Percentiles rank a stretch among this genome's conserved stretches.
Conservation (phyloP, 257 asterid genomes). For the Gentiana straminea region DNA sequence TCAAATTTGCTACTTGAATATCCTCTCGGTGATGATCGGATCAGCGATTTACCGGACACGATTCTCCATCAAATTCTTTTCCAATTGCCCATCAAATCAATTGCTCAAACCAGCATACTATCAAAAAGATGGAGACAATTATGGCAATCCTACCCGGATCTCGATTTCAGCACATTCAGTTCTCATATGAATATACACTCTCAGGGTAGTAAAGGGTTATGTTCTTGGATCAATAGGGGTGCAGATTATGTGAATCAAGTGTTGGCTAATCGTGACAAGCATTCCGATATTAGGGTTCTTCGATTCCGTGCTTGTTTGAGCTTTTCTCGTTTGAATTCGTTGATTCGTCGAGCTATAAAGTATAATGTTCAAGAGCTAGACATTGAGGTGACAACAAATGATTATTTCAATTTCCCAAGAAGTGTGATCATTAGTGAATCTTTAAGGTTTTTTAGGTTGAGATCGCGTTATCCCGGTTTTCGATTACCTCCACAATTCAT, state of each 20-base stretch:
- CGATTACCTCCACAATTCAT: conserved; percentile 53
- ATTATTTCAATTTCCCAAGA: conserved; percentile 63
- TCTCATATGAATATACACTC: conserved; percentile 9
- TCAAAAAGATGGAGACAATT: conserved; percentile 55
- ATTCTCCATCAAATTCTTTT: conserved; percentile 50
- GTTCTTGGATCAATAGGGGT: conserved; percentile 17
- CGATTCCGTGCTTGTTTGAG: conserved; percentile 43
- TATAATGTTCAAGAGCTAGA: conserved; percentile 63
- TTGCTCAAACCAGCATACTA: conserved; percentile 49
- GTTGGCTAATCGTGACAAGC: conserved; percentile 26
- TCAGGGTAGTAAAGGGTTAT: conserved; percentile 9
- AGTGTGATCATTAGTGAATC: conserved; percentile 34
- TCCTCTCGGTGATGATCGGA: conserved; percentile 27
- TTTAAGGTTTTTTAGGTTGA: conserved; percentile 36
- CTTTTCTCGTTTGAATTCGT: conserved; percentile 32
- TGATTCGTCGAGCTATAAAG: conserved; percentile 57
- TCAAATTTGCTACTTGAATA: not conserved
- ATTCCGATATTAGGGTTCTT: conserved; percentile 38
- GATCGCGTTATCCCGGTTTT: conserved; percentile 57
- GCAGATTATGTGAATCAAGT: conserved; percentile 44
- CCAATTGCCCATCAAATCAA: conserved; percentile 45
- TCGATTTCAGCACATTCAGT: conserved; percentile 40
- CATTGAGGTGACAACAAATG: conserved; percentile 52
- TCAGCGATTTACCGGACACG: conserved; percentile 74
- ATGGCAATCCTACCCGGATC: conserved; percentile 73